Evolutionary conservation across 768 basidiomycete genomes (phyloP).

Genomic region (Tricholoma sp.): DNA sequence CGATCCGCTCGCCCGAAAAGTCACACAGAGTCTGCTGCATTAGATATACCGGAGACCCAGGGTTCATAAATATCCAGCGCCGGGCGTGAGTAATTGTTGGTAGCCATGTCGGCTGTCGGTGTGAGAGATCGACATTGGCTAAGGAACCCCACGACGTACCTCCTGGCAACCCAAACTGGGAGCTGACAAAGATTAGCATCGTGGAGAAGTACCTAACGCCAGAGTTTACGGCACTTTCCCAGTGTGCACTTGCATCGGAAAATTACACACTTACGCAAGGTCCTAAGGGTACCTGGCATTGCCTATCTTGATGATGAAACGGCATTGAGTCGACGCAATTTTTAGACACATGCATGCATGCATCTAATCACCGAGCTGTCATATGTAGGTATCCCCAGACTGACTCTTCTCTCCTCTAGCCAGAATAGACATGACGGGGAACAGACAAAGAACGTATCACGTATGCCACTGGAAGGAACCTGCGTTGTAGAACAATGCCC

Average conservation of each 20-base stretch:
- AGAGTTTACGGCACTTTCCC: neutral
- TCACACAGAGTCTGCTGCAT: neutral
- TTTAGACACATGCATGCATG: neutral
- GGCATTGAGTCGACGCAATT: neutral
- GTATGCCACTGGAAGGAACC: neutral
- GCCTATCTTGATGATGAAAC: neutral
- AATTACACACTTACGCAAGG: neutral
- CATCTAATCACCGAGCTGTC: neutral
- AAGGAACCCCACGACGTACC: neutral
- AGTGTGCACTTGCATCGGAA: neutral
- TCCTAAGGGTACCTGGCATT: neutral
- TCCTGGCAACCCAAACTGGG: neutral
- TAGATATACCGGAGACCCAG: too few relatives aligned
- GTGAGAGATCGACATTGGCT: neutral
- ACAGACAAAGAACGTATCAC: neutral
- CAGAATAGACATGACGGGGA: neutral
- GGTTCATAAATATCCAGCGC: neutral
- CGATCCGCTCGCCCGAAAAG: neutral
- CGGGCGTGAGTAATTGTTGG: neutral
- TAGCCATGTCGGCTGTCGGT: neutral
- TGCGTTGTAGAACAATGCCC: neutral
- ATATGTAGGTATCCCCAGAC: conserved; percentile 1
- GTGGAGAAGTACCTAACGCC: neutral
- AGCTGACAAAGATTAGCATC: conserved; percentile 1
- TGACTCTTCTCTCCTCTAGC: neutral